These are phyloP conservation scores for Fraxinus platypoda DNA, from an alignment of 305 asterid genomes.

Conservation along the genomic window DNA sequence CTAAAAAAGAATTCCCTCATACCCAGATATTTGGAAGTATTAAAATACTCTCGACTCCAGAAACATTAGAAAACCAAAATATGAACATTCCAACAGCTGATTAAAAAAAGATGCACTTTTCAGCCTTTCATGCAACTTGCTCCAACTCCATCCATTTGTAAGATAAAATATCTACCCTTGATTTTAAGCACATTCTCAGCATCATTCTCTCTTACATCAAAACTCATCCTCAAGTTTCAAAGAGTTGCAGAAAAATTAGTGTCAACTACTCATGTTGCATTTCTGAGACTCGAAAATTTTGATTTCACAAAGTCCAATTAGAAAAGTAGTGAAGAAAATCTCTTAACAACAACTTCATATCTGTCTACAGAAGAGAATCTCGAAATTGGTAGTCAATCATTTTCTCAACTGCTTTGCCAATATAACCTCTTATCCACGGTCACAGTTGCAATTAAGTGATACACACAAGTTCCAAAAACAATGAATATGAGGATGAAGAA, in stretches of 20 bases:
- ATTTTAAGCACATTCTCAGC: background rate
- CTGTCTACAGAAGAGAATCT: background rate
- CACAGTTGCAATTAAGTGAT: background rate
- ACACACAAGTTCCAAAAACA: background rate
- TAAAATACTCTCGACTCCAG: background rate
- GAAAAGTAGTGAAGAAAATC: background rate
- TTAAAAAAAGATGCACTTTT: background rate
- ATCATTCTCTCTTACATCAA: background rate
- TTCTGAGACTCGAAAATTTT: background rate
- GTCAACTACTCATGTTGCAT: background rate
- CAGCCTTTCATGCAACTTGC: background rate
- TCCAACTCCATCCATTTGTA: background rate
- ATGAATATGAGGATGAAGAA: conserved; percentile 11
- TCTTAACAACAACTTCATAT: background rate
- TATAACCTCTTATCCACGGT: background rate
- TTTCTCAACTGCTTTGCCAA: background rate
- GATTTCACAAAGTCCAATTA: background rate
- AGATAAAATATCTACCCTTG: background rate
- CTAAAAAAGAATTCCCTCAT: background rate
- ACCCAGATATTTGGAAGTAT: background rate
- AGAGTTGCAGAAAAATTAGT: background rate
- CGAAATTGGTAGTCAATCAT: background rate
- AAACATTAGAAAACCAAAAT: background rate
- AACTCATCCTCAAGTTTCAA: conserved; percentile 1
- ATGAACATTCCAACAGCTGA: background rate